A percentile compares a stretch with the other conserved stretches of the same genome.
Conservation (phyloP, 2,329 filamentous ascomycete species). For the Aureobasidium mangrovei region DNA sequence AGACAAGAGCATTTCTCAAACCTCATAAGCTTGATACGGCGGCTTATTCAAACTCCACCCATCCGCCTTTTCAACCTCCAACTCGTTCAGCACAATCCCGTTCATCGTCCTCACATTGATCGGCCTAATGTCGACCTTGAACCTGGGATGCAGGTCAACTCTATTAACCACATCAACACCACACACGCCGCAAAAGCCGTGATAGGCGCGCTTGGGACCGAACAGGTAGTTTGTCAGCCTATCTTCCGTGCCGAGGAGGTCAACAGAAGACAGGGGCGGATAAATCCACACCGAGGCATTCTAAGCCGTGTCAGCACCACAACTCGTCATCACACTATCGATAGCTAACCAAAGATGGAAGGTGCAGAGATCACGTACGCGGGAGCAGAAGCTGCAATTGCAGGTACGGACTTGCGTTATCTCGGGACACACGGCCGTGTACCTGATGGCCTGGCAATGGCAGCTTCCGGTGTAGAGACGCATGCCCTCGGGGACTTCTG, state of each 20-base stretch:
- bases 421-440: not conserved
- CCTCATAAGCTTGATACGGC: not conserved
- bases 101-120: slow-evolving; percentile 6
- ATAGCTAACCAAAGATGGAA: not conserved
- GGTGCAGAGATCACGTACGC: not conserved
- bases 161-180: slow-evolving; percentile 7
- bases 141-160: not conserved
- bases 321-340: not conserved
- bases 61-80: not conserved
- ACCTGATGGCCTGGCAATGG: slow-evolving; percentile 6
- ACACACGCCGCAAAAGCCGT: slow-evolving; percentile 6
- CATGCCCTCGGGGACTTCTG: not conserved
- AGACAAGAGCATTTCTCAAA: not conserved
- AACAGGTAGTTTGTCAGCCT: slow-evolving; percentile 3
- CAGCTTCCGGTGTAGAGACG: slow-evolving; percentile 10
- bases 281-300: slow-evolving; percentile 12
- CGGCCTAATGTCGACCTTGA: not conserved
- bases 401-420: not conserved
- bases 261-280: not conserved
- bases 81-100: not conserved
- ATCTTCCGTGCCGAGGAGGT: not conserved
- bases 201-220: not conserved
- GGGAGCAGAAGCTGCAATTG: slow-evolving; percentile 10
- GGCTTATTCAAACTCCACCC: not conserved
- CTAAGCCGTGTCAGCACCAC: not conserved